Conservation (phyloP, 768 basidiomycete species). For the Collybia sordida region DNA sequence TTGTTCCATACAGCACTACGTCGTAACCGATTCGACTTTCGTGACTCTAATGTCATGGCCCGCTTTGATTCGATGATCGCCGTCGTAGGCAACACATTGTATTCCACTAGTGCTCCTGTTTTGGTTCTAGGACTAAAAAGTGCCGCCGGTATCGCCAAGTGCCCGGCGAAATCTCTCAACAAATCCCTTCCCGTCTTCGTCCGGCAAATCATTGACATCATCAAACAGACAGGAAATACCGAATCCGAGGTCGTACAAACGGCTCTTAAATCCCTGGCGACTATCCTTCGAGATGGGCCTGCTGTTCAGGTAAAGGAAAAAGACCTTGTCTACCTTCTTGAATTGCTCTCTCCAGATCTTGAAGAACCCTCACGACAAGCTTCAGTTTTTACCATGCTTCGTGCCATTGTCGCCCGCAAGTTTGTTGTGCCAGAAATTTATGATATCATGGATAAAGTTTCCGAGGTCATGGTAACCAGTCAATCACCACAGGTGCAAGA, state of each 20-base stretch:
- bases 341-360: slow-evolving; percentile 83
- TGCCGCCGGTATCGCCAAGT: slow-evolving; percentile 77
- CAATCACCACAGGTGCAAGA: slow-evolving; percentile 92
- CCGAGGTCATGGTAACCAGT: slow-evolving; percentile 89
- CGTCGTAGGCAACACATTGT: slow-evolving; percentile 89
- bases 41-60: slow-evolving; percentile 68
- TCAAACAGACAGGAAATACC: slow-evolving; percentile 80
- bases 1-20: slow-evolving; percentile 86
- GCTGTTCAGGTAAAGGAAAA: slow-evolving; percentile 82
- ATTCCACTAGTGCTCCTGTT: slow-evolving; percentile 77
- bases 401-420: slow-evolving; percentile 87
- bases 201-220: slow-evolving; percentile 78
- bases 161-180: slow-evolving; percentile 74
- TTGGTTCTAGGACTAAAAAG: slow-evolving; percentile 76
- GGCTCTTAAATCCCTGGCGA: slow-evolving; percentile 82
- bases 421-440: slow-evolving; percentile 97
- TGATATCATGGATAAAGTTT: slow-evolving; percentile 92
- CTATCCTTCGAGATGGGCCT: slow-evolving; percentile 87
- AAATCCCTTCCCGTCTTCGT: slow-evolving; percentile 82
- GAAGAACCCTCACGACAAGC: slow-evolving; percentile 87
- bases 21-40: slow-evolving; percentile 83
- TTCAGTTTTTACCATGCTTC: slow-evolving; percentile 83
- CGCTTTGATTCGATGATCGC: slow-evolving; percentile 86
- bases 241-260: slow-evolving; percentile 90
- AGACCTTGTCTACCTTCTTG: slow-evolving; percentile 84